Base-by-base conservation (phyloP, 106 monocot species). In the Agapanthus africanus region DNA sequence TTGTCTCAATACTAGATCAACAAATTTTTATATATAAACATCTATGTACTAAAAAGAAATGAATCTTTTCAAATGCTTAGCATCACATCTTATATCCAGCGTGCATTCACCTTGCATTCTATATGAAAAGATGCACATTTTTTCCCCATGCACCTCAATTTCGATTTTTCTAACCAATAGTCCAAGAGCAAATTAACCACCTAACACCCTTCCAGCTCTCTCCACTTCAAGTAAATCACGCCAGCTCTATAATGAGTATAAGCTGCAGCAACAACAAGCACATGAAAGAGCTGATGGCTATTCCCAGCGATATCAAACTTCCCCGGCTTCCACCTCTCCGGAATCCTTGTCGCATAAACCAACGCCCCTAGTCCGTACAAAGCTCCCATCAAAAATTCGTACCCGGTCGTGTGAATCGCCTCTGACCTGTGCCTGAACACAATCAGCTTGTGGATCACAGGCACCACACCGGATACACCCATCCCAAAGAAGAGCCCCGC, bases 271-370 rank as follows among this genome's bases (percentile, higher is more conserved):
- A 99, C 99, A 38, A 99, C 99, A 42, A 99, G 75, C 25, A 99
- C 73, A 72, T 99, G 99, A 62, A 99, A 99, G 22, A 99, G 78
- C 79, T 99, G 99, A 72, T 99, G 99, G 42, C 93, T 99, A 33
- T 99, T 90, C 22, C 99, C 90, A 0, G 93, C 99, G 52, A 99
- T 83, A 68, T 99, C 93, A 52, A 99, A 99, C 39, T 73, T 93
- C 31, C 99, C 99, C 0, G 99, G 99, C 76, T 62, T 93, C 99
- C 93, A 93, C 38, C 93, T 70, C 57, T 93, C 93, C 6, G 90
- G 93, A 22, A 99, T 79, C 65, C 99, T 78, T 11, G 87, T 81
- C 0, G 93, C 93, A 78, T 93, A 99, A 13, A 99, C 70, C 59
- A 99, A 62, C 0, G 99, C 99, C 7, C 99, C 99, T 6, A 93